These are phyloP conservation scores for Moesziomyces parantarcticus DNA, from an alignment of 1,284 basidiomycete species.

Conservation along the genomic window DNA sequence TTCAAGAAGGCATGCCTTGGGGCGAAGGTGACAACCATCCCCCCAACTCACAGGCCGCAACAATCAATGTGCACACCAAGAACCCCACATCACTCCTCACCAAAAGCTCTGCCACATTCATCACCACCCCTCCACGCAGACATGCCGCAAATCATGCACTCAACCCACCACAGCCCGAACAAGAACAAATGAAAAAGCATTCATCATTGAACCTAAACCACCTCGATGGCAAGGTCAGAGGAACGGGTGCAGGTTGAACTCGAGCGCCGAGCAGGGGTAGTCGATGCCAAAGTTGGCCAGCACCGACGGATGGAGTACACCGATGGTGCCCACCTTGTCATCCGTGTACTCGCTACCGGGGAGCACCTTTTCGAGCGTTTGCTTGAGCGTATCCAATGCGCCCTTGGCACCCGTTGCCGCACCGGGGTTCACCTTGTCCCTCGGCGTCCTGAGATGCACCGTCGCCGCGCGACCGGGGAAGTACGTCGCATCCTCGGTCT, in stretches of 20 bases:
- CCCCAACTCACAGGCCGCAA: too few species aligned
- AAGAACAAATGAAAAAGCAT: too few species aligned
- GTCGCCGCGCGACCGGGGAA: slow-evolving; percentile 93
- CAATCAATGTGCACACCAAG: too few species aligned
- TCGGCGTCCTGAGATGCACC: slow-evolving; percentile 79
- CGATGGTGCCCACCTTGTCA: slow-evolving; percentile 48
- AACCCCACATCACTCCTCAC: too few species aligned
- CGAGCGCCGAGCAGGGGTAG: slow-evolving; percentile 94
- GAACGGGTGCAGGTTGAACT: slow-evolving; percentile 93
- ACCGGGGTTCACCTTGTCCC: slow-evolving; percentile 23
- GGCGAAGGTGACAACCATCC: too few species aligned
- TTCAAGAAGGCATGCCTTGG: too few species aligned
- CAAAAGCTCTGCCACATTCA: too few species aligned
- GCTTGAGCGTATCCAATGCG: slow-evolving; percentile 35
- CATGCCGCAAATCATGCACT: too few species aligned
- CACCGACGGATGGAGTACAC: slow-evolving; percentile 63
- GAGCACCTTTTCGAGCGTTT: slow-evolving; percentile 22
- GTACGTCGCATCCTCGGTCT: slow-evolving; percentile 80
- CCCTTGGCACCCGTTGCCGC: slow-evolving; percentile 12
- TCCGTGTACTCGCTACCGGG: slow-evolving; percentile 6
- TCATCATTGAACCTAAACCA: too few species aligned
- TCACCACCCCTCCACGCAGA: too few species aligned
- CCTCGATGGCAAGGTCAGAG: slow-evolving; percentile 76
- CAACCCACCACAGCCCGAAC: too few species aligned
- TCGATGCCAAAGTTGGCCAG: slow-evolving; percentile 71